Base-by-base conservation (phyloP, 306 rosid species). In the Vicia faba region DNA sequence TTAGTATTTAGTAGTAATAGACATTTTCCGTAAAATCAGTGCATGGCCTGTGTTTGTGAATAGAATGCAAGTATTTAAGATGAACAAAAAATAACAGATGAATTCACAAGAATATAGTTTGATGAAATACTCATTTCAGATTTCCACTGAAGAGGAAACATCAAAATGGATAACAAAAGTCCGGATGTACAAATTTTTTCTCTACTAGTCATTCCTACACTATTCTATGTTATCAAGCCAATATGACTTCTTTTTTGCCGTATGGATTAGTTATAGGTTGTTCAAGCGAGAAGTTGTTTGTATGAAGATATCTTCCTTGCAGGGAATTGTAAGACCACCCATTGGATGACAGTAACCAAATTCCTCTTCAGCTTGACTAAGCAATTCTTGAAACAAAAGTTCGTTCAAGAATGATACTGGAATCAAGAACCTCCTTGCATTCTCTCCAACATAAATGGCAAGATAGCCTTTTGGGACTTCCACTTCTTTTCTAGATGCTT, bases 281-380 rank as follows among this genome's bases (percentile, higher is more conserved):
- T 53, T 71, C 40, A 82, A 35, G 39, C 38, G 5, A 13, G 86
- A 82, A 41, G 65, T 49, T 59, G 79, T 54, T 14, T 73, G 53
- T 15, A 64, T 36, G 78, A 83, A 83, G 14, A 75, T 5, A 9
- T 78, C 71, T 51, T 87, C 81, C 19, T 68, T 64, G 80, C 85
- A 83, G 11, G 85, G 84, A 45, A 81, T 79, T 36, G 86, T 81
- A 45, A 83, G 70, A 28, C 84, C 84, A 3, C 84, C 84, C 81
- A 79, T 83, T 7, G 89, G 85, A 58, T 80, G 91, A 35, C 64
- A 28, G 57, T 53, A 78, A 23, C 84, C 83, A 2, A 77, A 85
- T 57, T 83, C 90, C 62, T 81, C 38, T 33, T 33, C 38, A 6
- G 38, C 38, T 33, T 33, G 38, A 1, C 9, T 33, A 33, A 33